These are phyloP conservation scores for Botrytis tulipae DNA, from an alignment of 2,329 filamentous ascomycete species.

Conservation along the genomic window DNA sequence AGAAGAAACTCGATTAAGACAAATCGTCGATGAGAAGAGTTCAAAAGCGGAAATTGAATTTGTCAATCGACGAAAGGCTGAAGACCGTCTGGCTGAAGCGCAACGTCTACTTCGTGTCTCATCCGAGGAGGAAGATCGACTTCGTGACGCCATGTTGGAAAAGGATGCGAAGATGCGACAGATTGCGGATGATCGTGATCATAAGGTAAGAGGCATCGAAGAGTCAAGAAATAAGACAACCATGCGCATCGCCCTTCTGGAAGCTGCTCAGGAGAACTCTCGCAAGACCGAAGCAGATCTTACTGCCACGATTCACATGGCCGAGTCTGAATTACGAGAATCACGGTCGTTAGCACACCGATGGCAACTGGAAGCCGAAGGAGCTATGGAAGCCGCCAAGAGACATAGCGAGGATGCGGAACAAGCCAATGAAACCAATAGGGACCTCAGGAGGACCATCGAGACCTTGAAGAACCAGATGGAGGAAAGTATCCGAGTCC, in stretches of 20 bases:
- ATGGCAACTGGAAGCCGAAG: conserved; percentile 62
- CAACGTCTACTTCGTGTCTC: conserved; percentile 67
- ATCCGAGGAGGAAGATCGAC: conserved; percentile 69
- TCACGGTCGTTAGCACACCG: conserved; percentile 57
- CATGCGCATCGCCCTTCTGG: conserved; percentile 65
- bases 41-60: conserved; percentile 62
- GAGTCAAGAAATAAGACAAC: conserved; percentile 52
- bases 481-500: conserved; percentile 80
- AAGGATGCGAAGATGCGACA: conserved; percentile 66
- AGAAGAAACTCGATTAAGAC: conserved; percentile 65
- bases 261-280: conserved; percentile 61
- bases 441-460: conserved; percentile 71
- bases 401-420: conserved; percentile 60
- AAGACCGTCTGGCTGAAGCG: conserved; percentile 71
- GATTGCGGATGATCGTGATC: conserved; percentile 67
- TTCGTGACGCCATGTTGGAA: conserved; percentile 66
- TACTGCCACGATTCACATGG: conserved; percentile 52
- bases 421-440: conserved; percentile 59
- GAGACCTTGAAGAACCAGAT: conserved; percentile 73
- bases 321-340: conserved; percentile 56
- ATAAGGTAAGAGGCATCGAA: conserved; percentile 60
- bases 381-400: conserved; percentile 61
- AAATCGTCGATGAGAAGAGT: conserved; percentile 59
- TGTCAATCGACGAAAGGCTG: conserved; percentile 60
- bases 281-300: conserved; percentile 56